Conservation (phyloP, 257 asterid species). For the Orobanche coerulescens region DNA sequence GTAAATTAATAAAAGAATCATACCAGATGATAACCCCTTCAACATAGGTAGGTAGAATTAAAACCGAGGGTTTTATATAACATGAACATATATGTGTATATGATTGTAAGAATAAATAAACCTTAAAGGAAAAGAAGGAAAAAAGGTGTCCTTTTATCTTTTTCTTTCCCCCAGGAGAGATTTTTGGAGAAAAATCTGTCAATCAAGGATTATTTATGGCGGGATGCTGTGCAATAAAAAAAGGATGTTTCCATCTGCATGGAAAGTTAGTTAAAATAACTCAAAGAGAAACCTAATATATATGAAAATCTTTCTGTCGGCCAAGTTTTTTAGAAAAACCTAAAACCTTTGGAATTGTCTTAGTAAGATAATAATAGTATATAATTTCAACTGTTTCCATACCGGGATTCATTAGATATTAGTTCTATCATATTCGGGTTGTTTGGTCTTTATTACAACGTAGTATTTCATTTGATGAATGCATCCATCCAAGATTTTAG, state of each 20-base stretch:
- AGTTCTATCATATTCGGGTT: neutral
- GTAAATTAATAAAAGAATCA: neutral
- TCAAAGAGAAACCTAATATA: too few relatives aligned
- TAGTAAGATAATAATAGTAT: conserved; percentile 17
- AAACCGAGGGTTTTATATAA: conserved; percentile 1
- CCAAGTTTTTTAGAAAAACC: conserved; percentile 19
- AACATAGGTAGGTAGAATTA: conserved; percentile 18
- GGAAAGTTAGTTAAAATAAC: conserved; percentile 21
- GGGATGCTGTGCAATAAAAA: neutral
- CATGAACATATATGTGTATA: neutral
- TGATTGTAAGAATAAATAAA: neutral
- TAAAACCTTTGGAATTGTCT: conserved; percentile 21
- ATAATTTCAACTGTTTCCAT: conserved; percentile 20
- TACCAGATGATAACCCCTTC: conserved; percentile 25
- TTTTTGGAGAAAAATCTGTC: conserved; percentile 28
- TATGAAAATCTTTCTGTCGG: neutral
- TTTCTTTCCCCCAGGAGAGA: conserved; percentile 12
- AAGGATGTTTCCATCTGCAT: neutral
- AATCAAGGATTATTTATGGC: conserved; percentile 21
- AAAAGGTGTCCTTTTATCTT: neutral
- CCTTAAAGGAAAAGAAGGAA: neutral
- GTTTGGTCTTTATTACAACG: neutral
- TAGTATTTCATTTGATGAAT: too few relatives aligned
- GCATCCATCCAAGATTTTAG: conserved; percentile 1
- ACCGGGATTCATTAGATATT: neutral